phyloP scores from a whole-genome alignment of 2,329 filamentous ascomycete species.

The Harringtonia lauricola region DNA sequence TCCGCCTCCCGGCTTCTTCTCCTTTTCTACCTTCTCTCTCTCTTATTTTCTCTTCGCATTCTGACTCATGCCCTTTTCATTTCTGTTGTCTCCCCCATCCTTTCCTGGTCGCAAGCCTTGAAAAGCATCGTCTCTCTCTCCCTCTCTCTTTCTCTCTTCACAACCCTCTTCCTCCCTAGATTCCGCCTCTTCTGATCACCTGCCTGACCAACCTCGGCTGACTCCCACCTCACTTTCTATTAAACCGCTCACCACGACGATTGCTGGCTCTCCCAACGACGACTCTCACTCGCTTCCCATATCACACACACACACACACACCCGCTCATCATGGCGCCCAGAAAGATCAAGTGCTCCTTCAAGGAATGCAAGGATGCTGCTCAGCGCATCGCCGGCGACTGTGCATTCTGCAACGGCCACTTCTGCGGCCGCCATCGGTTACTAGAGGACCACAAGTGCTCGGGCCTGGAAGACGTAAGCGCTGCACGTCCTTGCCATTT shows the following conservation, averaged over 20 bases:
- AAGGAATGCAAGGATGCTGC: conserved; percentile 81
- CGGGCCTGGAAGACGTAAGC: conserved; percentile 75
- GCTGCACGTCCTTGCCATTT: not conserved
- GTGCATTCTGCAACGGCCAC: conserved; percentile 85
- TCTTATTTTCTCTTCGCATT: not conserved
- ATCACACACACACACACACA: conserved; percentile 9
- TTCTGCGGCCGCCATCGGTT: conserved; percentile 93
- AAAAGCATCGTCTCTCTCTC: not conserved
- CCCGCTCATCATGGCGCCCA: conserved; percentile 44
- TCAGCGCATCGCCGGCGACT: conserved; percentile 92
- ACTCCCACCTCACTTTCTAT: not conserved
- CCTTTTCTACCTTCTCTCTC: conserved; percentile 1
- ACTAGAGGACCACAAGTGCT: conserved; percentile 89
- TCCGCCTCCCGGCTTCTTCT: not conserved
- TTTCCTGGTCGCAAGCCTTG: too few relatives aligned
- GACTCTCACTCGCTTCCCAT: too few relatives aligned
- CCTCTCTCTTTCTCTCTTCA: not conserved
- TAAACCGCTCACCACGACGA: not conserved
- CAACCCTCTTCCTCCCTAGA: not conserved
- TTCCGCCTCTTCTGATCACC: too few relatives aligned
- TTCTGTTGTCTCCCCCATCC: too few relatives aligned
- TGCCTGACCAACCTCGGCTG: not conserved
- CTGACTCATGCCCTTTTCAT: too few relatives aligned
- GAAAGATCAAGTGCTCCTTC: conserved; percentile 76
- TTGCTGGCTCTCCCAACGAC: too few relatives aligned